Base-by-base conservation (phyloP, 768 basidiomycete genomes). In the Tricholomella constricta region DNA sequence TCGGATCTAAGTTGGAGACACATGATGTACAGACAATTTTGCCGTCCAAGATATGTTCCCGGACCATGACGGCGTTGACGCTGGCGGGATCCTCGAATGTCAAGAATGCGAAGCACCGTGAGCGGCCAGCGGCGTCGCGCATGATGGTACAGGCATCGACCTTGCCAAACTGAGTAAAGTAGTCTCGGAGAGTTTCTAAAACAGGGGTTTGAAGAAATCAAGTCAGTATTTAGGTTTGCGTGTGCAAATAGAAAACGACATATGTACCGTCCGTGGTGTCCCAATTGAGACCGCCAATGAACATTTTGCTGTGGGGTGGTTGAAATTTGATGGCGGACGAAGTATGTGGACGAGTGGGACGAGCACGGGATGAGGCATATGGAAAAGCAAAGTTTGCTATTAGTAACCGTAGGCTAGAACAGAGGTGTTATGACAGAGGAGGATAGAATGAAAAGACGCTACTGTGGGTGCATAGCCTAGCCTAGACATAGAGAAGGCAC, bases 231-330 rank as follows among this genome's bases (percentile, higher is more conserved):
- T 60, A 78, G 73, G 65, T 72, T 59, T n/a, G n/a, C 63, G 59
- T 62, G 61, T 53, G 62, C 56, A 71, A 63, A 70, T 61, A 68
- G 71, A 71, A 72, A 70, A 60, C 62, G 40, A 43, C 48, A 42
- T 73, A 76, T 75, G 57, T 83, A 99, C 97, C 96, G 81, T 98
- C 97, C 69, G 93, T 96, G 65, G 97, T 98, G 74, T 98, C 96
- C 97, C 97, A 99, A 77, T 98, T 97, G 60, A 99, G 80, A 60
- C 97, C 97, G 58, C 97, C 97, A 68, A 99, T 95, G 74, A 99
- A 99, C 97, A 99, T 99, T 81, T 99, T 99, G 74, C 97, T 98
- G 79, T 71, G 59, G 31, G 14, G 31, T 36, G 34, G 23, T 45
- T 57, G 58, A 52, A 61, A 41, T 50, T 54, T 36, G 48, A 49